Evolutionary conservation across 768 basidiomycete genomes (phyloP).

Genomic region (Gymnopilus junonius): DNA sequence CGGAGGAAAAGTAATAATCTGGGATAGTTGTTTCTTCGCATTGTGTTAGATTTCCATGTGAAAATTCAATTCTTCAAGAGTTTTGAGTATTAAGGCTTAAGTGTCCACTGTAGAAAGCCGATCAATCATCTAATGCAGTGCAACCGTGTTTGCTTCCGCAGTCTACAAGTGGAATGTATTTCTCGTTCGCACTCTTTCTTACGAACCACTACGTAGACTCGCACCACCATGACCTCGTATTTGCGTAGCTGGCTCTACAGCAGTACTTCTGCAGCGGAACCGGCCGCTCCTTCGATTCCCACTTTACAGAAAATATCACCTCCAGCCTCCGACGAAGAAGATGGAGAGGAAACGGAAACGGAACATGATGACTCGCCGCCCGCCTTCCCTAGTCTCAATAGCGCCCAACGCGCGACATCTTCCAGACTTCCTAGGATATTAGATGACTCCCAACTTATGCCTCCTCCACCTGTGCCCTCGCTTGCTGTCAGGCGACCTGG

Average conservation of each 20-base stretch:
- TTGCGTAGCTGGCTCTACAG: conserved; percentile 60
- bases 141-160: background rate
- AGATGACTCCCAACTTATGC: conserved; percentile 57
- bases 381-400: conserved; percentile 72
- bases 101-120: too few relatives aligned
- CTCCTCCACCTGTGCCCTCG: conserved; percentile 50
- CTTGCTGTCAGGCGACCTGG: conserved; percentile 46
- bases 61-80: too few relatives aligned
- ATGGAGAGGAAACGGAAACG: conserved; percentile 38
- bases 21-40: background rate
- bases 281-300: conserved; percentile 32
- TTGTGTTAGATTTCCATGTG: too few relatives aligned
- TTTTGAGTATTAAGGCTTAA: too few relatives aligned
- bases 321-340: conserved; percentile 46
- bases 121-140: conserved; percentile 2
- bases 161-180: background rate
- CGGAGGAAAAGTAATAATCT: background rate
- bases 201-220: background rate
- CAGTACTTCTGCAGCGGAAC: conserved; percentile 33
- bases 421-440: conserved; percentile 39
- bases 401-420: conserved; percentile 64
- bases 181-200: conserved; percentile 2
- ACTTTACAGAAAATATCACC: conserved; percentile 42
- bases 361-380: conserved; percentile 65
- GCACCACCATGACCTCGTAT: conserved; percentile 55